Conservation (phyloP, 2,329 filamentous ascomycete species). For the Xylogone sp. region DNA sequence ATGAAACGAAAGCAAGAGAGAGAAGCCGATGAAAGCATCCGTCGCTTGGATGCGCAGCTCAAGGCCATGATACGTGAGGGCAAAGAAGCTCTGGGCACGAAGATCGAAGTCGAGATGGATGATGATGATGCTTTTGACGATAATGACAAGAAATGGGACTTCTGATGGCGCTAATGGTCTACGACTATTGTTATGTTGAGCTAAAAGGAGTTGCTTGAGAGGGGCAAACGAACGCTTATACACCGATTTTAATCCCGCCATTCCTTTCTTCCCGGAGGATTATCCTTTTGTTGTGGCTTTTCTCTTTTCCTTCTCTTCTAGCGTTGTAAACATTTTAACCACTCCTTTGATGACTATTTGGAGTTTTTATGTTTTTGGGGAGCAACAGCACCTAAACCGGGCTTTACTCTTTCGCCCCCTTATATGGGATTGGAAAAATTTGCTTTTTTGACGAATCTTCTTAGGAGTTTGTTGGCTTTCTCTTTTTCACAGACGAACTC, state of each 20-base stretch:
- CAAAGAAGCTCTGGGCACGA: constrained; percentile 77
- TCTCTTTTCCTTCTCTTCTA: background rate
- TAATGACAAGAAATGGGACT: background rate
- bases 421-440: background rate
- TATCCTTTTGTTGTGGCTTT: too few species aligned
- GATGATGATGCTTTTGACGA: background rate
- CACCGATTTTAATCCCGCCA: background rate
- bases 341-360: background rate
- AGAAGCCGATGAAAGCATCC: constrained; percentile 75
- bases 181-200: background rate
- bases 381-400: background rate
- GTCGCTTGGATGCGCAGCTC: constrained; percentile 73
- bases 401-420: too few species aligned
- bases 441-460: background rate
- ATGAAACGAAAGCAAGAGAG: constrained; percentile 68
- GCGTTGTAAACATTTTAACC: background rate
- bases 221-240: background rate
- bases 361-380: background rate
- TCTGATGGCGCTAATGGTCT: too few species aligned
- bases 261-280: too few species aligned
- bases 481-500: background rate
- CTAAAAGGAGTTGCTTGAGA: background rate
- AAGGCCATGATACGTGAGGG: constrained; percentile 87
- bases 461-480: background rate
- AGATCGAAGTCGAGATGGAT: constrained; percentile 13